These are phyloP conservation scores for Neocatenulostroma microsporum DNA, from an alignment of 2,329 filamentous ascomycete species.

Conservation along the genomic window DNA sequence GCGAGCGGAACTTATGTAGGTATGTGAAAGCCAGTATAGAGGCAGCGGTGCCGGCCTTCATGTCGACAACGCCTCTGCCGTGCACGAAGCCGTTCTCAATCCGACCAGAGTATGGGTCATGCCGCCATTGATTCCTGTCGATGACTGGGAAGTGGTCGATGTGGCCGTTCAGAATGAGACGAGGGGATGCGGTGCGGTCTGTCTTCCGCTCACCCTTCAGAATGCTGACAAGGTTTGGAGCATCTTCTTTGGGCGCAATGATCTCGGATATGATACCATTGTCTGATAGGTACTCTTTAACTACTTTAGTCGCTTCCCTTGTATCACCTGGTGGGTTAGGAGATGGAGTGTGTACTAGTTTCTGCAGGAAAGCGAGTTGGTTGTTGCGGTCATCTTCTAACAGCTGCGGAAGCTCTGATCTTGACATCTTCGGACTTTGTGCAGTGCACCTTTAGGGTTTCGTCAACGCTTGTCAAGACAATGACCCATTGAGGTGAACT, in stretches of 20 bases:
- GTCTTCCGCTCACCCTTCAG: conserved; percentile 16
- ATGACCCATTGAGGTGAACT: no score
- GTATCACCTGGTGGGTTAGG: conserved; percentile 36
- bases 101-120: conserved; percentile 33
- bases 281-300: conserved; percentile 24
- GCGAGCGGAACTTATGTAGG: conserved; percentile 17
- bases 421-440: no score
- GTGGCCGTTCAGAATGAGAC: conserved; percentile 37
- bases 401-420: conserved; percentile 18
- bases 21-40: conserved; percentile 34
- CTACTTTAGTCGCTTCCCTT: conserved; percentile 27
- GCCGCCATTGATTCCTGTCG: conserved; percentile 28
- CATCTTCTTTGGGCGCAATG: conserved; percentile 25
- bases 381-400: conserved; percentile 21
- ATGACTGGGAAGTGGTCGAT: conserved; percentile 37
- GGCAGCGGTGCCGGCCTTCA: conserved; percentile 39
- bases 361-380: conserved; percentile 28
- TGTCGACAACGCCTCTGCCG: conserved; percentile 36
- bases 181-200: conserved; percentile 6
- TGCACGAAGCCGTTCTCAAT: conserved; percentile 28
- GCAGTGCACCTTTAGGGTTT: no score
- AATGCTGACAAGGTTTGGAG: conserved; percentile 32
- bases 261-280: conserved; percentile 20
- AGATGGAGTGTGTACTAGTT: conserved; percentile 30
- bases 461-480: no score